Conservation (phyloP, 2,329 filamentous ascomycete genomes). For the Trichoderma oligosporum region DNA sequence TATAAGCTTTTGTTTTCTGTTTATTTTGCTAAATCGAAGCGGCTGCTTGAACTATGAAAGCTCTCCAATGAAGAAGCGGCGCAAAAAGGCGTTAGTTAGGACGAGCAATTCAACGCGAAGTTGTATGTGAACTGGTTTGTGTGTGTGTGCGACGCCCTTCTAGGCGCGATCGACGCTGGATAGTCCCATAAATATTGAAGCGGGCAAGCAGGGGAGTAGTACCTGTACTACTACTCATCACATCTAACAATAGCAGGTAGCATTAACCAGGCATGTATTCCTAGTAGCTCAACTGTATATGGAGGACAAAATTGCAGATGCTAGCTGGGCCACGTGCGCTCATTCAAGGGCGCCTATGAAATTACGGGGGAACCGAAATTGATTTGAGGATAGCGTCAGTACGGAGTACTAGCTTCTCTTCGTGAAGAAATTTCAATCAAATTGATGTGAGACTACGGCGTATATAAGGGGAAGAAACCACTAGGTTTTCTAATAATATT, state of each 20-base stretch:
- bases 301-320: neutral
- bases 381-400: neutral
- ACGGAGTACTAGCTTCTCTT: neutral
- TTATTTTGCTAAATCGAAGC: neutral
- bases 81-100: neutral
- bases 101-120: neutral
- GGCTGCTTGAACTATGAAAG: neutral
- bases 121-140: neutral
- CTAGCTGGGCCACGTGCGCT: neutral
- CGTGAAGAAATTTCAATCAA: neutral
- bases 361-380: conserved; percentile 3
- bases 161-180: conserved; percentile 11
- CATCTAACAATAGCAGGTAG: conserved; percentile 5
- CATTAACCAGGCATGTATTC: neutral
- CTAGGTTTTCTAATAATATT: too few relatives aligned
- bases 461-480: neutral
- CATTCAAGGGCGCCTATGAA: neutral
- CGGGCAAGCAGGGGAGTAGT: conserved; percentile 6
- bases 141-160: conserved; percentile 11
- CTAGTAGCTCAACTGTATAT: neutral
- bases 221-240: too few relatives aligned
- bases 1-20: neutral
- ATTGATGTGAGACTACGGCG: neutral
- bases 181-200: conserved; percentile 6
- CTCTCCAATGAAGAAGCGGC: neutral